These are phyloP conservation scores for Trichoderma aggressivum DNA, from an alignment of 2,329 filamentous ascomycete species.

Conservation along the genomic window DNA sequence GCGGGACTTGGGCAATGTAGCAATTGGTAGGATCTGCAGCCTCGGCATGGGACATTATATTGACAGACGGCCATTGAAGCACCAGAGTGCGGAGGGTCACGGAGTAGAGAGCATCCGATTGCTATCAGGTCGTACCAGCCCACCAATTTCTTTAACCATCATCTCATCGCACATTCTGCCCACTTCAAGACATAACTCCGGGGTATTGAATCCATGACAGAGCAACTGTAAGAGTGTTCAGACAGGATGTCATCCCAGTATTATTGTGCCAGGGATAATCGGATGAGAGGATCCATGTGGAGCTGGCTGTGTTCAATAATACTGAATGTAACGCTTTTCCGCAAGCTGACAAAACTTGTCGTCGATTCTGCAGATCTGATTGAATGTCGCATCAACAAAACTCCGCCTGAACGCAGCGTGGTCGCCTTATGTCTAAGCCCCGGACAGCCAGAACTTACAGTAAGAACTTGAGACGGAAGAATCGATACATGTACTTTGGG, in stretches of 20 bases:
- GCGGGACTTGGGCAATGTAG: background rate
- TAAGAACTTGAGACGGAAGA: background rate
- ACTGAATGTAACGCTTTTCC: background rate
- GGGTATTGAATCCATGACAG: background rate
- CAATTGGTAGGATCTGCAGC: background rate
- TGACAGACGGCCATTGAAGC: no score
- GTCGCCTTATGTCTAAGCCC: background rate
- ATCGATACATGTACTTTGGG: background rate
- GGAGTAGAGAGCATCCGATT: background rate
- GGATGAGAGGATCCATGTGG: background rate
- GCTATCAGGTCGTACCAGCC: background rate
- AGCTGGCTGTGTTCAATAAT: background rate
- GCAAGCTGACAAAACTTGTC: background rate
- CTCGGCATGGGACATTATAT: background rate
- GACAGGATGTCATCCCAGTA: background rate
- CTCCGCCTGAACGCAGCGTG: background rate
- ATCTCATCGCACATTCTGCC: background rate
- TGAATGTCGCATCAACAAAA: background rate
- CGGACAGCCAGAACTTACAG: background rate
- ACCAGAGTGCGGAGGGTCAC: background rate
- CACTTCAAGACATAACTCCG: background rate
- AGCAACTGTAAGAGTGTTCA: background rate
- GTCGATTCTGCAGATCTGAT: background rate
- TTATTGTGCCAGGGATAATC: background rate
- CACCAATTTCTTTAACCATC: background rate